Evolutionary conservation across 345 rosid species (phyloP).

Genomic region (Populus ilicifolia): DNA sequence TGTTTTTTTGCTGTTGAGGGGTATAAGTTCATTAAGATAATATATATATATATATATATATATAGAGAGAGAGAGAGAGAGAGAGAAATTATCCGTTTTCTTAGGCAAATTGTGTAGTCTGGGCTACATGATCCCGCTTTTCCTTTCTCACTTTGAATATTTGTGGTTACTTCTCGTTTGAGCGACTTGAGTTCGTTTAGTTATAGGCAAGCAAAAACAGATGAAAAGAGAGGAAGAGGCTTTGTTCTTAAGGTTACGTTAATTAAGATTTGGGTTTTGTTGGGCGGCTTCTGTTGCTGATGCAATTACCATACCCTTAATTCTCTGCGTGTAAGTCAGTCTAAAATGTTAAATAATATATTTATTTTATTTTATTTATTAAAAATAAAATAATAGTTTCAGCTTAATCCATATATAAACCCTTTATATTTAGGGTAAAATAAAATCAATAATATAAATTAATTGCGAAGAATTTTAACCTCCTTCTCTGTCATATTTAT

Average conservation of each 20-base stretch:
- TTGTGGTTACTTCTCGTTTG: slow-evolving; percentile 30
- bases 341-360: background rate
- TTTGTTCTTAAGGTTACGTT: slow-evolving; percentile 47
- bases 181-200: slow-evolving; percentile 29
- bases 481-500: too few relatives aligned
- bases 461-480: too few relatives aligned
- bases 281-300: slow-evolving; percentile 47
- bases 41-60: too few relatives aligned
- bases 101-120: slow-evolving; percentile 22
- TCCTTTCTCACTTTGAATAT: background rate
- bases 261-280: slow-evolving; percentile 7
- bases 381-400: too few relatives aligned
- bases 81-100: slow-evolving; percentile 9
- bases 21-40: background rate
- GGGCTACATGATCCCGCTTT: slow-evolving; percentile 24
- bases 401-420: too few relatives aligned
- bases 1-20: background rate
- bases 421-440: too few relatives aligned
- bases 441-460: too few relatives aligned
- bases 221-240: slow-evolving; percentile 3
- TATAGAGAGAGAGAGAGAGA: background rate
- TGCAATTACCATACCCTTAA: slow-evolving; percentile 43
- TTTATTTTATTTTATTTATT: too few relatives aligned
- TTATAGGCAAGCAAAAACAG: slow-evolving; percentile 16
- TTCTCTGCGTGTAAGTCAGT: background rate